Percentiles rank a stretch among this genome's conserved stretches.
Evolutionary conservation across 2,329 filamentous ascomycete genomes (phyloP).

Genomic region (Botrytis hyacinthi): DNA sequence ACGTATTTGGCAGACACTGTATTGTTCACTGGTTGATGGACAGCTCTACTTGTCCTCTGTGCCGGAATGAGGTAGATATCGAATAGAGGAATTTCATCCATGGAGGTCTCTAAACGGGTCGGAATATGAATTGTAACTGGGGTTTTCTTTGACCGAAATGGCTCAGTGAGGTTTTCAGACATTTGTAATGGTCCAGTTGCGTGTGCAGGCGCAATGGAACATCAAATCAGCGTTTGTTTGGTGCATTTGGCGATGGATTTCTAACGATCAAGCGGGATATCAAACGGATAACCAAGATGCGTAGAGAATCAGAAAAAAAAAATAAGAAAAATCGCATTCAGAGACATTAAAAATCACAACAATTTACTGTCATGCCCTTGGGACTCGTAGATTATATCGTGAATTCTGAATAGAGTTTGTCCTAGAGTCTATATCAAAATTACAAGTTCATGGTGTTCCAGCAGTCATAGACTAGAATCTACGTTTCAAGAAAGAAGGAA

Average conservation of each 20-base stretch:
- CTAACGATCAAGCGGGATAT: not conserved
- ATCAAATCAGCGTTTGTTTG: not conserved
- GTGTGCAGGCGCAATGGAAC: not conserved
- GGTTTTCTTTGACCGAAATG: too few relatives aligned
- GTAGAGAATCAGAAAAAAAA: too few relatives aligned
- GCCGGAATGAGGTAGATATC: not conserved
- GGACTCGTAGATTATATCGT: too few relatives aligned
- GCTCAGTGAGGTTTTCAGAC: not conserved
- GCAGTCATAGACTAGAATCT: too few relatives aligned
- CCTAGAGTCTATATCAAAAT: too few relatives aligned
- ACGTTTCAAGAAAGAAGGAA: too few relatives aligned
- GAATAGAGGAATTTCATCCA: not conserved
- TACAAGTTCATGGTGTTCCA: too few relatives aligned
- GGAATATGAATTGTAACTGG: not conserved
- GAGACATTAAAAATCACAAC: too few relatives aligned
- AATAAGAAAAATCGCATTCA: too few relatives aligned
- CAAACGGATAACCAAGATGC: too few relatives aligned
- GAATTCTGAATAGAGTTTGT: too few relatives aligned
- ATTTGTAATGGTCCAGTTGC: not conserved
- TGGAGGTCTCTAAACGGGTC: not conserved
- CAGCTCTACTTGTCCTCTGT: not conserved
- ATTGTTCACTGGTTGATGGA: not conserved
- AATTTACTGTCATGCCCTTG: too few relatives aligned
- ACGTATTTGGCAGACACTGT: constrained; percentile 1
- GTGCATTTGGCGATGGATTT: not conserved